These are phyloP conservation scores for Lineolata rhizophorae DNA, from an alignment of 495 filamentous ascomycete genomes.

Conservation along the genomic window DNA sequence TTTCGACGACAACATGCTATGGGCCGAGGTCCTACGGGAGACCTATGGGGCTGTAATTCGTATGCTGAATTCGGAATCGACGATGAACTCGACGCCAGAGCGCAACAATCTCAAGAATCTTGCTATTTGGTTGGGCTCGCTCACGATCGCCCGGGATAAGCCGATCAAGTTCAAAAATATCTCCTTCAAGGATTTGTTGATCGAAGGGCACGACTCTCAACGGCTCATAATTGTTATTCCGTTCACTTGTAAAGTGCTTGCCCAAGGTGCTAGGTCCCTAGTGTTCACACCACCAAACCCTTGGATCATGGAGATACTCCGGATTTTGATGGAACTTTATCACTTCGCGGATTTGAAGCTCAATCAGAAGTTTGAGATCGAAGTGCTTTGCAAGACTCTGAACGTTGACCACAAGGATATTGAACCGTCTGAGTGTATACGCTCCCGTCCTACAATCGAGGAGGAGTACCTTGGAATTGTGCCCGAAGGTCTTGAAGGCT, in stretches of 20 bases:
- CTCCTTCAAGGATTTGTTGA: slow-evolving; percentile 82
- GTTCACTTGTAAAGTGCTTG: slow-evolving; percentile 87
- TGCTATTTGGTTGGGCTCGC: slow-evolving; percentile 73
- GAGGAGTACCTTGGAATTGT: slow-evolving; percentile 31
- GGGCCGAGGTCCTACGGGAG: slow-evolving; percentile 76
- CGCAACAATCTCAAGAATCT: slow-evolving; percentile 78
- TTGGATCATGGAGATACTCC: slow-evolving; percentile 88
- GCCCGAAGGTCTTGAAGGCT: slow-evolving; percentile 51
- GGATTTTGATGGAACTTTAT: slow-evolving; percentile 75
- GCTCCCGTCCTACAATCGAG: slow-evolving; percentile 36
- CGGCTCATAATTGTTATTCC: slow-evolving; percentile 80
- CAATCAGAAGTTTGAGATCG: slow-evolving; percentile 94
- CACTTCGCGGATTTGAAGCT: slow-evolving; percentile 80
- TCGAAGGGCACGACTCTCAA: slow-evolving; percentile 80
- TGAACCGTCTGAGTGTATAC: slow-evolving; percentile 61
- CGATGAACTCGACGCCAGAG: slow-evolving; percentile 56
- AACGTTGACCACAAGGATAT: slow-evolving; percentile 69
- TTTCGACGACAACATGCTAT: slow-evolving; percentile 56
- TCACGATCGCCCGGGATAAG: slow-evolving; percentile 86
- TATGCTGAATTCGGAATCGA: slow-evolving; percentile 73
- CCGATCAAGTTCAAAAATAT: slow-evolving; percentile 94
- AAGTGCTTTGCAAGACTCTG: slow-evolving; percentile 86
- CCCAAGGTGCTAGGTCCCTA: slow-evolving; percentile 60
- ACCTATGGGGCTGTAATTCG: slow-evolving; percentile 71
- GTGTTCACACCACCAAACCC: slow-evolving; percentile 91